phyloP scores from a whole-genome alignment of 495 filamentous ascomycete genomes.

The Annulohypoxylon bovei region DNA sequence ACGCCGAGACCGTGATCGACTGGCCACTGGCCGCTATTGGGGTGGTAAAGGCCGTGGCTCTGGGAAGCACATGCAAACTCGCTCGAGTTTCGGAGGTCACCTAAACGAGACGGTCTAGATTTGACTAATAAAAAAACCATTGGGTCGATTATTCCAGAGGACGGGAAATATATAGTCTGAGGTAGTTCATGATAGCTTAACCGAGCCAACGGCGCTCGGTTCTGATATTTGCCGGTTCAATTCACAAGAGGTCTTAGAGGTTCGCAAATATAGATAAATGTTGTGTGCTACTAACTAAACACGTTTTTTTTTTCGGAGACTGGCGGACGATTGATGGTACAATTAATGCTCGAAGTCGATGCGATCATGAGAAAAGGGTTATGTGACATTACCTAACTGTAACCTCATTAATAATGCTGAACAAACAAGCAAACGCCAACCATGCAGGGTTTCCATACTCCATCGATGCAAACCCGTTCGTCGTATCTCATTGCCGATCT shows the following conservation, averaged over 20 bases:
- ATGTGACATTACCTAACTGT: constrained; percentile 38
- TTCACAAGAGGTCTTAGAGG: neutral
- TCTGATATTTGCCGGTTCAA: constrained; percentile 5
- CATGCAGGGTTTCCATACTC: constrained; percentile 41
- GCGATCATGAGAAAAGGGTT: constrained; percentile 16
- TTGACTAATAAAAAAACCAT: constrained; percentile 9
- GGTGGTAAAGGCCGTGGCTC: constrained; percentile 15
- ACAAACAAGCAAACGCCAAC: constrained; percentile 37
- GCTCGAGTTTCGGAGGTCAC: constrained; percentile 23
- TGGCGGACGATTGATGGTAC: constrained; percentile 1
- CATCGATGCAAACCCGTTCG: constrained; percentile 7
- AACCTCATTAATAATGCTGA: constrained; percentile 28
- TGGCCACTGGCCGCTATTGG: constrained; percentile 21
- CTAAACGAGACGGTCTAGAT: constrained; percentile 27
- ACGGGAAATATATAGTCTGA: constrained; percentile 4
- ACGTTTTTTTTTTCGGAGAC: constrained; percentile 5
- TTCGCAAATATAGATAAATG: constrained; percentile 24
- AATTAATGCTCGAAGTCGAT: constrained; percentile 6
- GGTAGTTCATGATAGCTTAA: constrained; percentile 17
- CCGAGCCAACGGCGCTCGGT: constrained; percentile 22
- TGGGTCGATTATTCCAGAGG: constrained; percentile 29
- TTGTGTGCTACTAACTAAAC: neutral
- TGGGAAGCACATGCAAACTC: constrained; percentile 8
- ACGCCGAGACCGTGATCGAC: constrained; percentile 27
- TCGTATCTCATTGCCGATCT: neutral